phyloP scores from a whole-genome alignment of 768 basidiomycete species.

The Boletus sp. region DNA sequence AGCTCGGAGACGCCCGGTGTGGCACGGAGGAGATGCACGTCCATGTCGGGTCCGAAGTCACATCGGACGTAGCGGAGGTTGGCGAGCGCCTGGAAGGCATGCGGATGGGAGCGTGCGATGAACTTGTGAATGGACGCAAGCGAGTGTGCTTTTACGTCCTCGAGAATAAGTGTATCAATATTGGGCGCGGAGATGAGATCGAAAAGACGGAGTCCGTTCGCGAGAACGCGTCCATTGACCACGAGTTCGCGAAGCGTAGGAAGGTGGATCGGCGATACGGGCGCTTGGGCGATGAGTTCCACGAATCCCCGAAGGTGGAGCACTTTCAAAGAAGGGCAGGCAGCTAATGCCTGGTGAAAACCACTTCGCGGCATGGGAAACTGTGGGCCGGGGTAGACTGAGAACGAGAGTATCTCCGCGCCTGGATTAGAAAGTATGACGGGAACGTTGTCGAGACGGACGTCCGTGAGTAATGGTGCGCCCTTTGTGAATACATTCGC shows the following conservation, averaged over 20 bases:
- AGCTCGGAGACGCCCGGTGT: constrained; percentile 33
- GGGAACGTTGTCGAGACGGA: constrained; percentile 33
- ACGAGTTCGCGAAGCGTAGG: constrained; percentile 29
- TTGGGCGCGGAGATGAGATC: constrained; percentile 32
- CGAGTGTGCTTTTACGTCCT: constrained; percentile 28
- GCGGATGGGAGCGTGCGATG: constrained; percentile 26
- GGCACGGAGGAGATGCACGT: constrained; percentile 30
- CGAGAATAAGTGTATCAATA: constrained; percentile 30
- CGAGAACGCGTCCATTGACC: constrained; percentile 29
- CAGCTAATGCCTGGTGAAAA: constrained; percentile 18
- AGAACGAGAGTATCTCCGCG: constrained; percentile 30
- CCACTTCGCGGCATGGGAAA: constrained; percentile 27
- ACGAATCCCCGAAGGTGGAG: constrained; percentile 32
- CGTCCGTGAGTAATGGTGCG: constrained; percentile 29
- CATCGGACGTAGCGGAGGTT: constrained; percentile 29
- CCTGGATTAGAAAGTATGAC: constrained; percentile 22
- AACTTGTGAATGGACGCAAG: constrained; percentile 28
- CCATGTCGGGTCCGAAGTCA: constrained; percentile 32
- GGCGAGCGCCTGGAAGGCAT: constrained; percentile 28
- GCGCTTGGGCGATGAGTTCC: constrained; percentile 22
- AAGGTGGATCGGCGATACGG: constrained; percentile 20
- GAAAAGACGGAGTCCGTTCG: constrained; percentile 29
- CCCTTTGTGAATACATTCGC: constrained; percentile 29
- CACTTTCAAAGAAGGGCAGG: constrained; percentile 19
- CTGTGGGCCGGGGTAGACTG: constrained; percentile 32